Base-by-base conservation (phyloP, 345 rosid genomes). In the Euphorbia tirucalli region DNA sequence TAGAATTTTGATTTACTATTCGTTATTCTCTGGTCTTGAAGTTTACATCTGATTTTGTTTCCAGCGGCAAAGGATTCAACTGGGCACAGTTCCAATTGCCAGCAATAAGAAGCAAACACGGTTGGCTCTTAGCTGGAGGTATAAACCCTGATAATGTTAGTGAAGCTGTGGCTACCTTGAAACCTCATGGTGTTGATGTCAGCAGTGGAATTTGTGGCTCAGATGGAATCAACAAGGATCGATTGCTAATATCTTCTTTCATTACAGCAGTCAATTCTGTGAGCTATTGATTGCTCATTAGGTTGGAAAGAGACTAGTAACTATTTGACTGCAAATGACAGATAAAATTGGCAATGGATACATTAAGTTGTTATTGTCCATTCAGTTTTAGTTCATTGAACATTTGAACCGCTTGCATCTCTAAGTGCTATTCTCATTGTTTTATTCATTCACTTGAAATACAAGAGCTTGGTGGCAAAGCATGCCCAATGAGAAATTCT, bases 71-170 rank as follows among this genome's bases (percentile, higher is more conserved):
- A 82, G 97, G 91, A 78, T 92, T 92, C 75, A 83, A 86, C 64
- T 88, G 96, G 91, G 73, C 77, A 30, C 81, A 82, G 76, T 92
- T 94, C 70, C 72, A 83, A 81, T 78, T 90, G 65, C 96, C 97
- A 0, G 79, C 85, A 31, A 81, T 86, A 22, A 77, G 69, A 82
- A 90, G 98, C 89, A 90, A 76, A 78, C 67, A 86, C 37, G 97
- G 93, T 48, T 92, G 97, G 97, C 87, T 92, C 71, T 83, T 92
- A 79, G 97, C 97, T 1, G 96, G 93, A 39, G 97, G 97, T 77
- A 87, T 94, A n/a, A n/a, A n/a, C n/a, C n/a, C n/a, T n/a, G n/a
- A n/a, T n/a, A n/a, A n/a, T n/a, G n/a, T n/a, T n/a, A 75, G 75
- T 69, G 87, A 85, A 83, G 96, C 97, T 24, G 78, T 95, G 48